phyloP scores from a whole-genome alignment of 208 protist genomes.

The Tetramitus jugosus region DNA sequence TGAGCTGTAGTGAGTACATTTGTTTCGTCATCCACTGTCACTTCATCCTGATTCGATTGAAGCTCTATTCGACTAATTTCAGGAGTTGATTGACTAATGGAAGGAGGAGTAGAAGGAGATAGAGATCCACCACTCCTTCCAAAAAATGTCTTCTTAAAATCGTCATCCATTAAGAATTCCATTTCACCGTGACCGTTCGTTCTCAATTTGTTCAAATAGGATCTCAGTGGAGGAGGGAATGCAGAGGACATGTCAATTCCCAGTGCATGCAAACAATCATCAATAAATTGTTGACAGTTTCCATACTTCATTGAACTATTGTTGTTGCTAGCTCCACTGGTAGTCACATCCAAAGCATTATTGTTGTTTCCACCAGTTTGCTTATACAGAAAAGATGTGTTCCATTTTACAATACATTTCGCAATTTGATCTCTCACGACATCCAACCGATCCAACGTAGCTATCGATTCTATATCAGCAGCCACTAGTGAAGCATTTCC shows the following conservation, averaged over 20 bases:
- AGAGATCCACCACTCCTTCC: background rate
- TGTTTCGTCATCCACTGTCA: no score
- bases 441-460: background rate
- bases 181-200: constrained; percentile 7
- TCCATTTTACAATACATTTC: background rate
- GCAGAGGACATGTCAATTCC: background rate
- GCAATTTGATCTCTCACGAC: background rate
- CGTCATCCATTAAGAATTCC: background rate
- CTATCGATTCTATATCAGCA: constrained; percentile 15
- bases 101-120: background rate
- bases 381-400: background rate
- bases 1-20: no score
- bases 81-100: no score
- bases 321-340: background rate
- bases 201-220: background rate
- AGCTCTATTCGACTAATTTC: no score
- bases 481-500: background rate
- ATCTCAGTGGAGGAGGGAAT: background rate
- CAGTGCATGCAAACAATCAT: constrained; percentile 1
- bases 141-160: background rate
- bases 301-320: no score
- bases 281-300: constrained; percentile 25
- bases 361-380: background rate
- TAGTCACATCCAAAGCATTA: no score
- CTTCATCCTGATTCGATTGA: no score